Percentiles rank a stretch among this genome's conserved stretches.
Conservation (phyloP, 2,329 filamentous ascomycete genomes). For the Epicoccum nigrum region DNA sequence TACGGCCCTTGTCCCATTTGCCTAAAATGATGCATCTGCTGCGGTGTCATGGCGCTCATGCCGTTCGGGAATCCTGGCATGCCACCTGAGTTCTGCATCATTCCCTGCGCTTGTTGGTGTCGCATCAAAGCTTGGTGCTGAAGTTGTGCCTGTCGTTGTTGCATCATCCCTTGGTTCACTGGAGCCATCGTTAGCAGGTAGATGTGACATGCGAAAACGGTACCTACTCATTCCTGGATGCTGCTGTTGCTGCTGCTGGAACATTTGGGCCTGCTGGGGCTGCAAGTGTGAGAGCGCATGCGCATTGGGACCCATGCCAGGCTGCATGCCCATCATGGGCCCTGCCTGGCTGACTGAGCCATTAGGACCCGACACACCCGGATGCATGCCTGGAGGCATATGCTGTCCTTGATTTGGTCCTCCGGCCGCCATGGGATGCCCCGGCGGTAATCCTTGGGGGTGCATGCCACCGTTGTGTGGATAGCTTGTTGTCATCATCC, state of each 20-base stretch:
- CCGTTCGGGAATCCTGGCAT: constrained; percentile 63
- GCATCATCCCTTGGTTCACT: constrained; percentile 50
- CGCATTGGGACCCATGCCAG: constrained; percentile 66
- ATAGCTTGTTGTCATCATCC: constrained; percentile 76
- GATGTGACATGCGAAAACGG: too few relatives aligned
- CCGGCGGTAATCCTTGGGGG: constrained; percentile 71
- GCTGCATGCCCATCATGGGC: constrained; percentile 80
- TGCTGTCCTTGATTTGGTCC: constrained; percentile 74
- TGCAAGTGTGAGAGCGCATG: constrained; percentile 76
- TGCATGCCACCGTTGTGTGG: constrained; percentile 76
- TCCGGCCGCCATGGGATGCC: constrained; percentile 69
- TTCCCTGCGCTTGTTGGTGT: constrained; percentile 59
- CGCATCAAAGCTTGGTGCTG: constrained; percentile 57
- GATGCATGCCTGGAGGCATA: constrained; percentile 72
- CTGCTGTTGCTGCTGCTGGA: constrained; percentile 57
- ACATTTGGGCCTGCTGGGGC: constrained; percentile 65
- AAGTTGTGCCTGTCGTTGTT: constrained; percentile 50
- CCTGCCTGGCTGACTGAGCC: constrained; percentile 71
- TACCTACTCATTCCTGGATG: constrained; percentile 47
- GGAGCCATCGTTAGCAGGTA: constrained; percentile 22
- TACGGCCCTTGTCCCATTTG: constrained; percentile 36
- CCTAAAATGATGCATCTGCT: constrained; percentile 36
- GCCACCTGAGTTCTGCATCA: constrained; percentile 57
- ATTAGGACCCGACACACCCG: constrained; percentile 74
- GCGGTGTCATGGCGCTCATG: constrained; percentile 57